Base-by-base conservation (phyloP, 257 asterid genomes). In the Solanum lycopersicoides region DNA sequence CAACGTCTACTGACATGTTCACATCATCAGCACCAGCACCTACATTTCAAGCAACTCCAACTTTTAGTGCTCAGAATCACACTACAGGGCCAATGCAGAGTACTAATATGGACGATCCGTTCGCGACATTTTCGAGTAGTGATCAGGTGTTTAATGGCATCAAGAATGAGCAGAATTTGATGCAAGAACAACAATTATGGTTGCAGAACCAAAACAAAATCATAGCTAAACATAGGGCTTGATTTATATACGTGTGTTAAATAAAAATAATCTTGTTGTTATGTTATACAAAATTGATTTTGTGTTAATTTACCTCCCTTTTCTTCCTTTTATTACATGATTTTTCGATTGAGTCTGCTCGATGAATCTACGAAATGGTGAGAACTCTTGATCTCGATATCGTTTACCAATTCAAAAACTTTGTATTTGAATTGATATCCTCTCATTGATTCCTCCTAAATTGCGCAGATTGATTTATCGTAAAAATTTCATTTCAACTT, bases 131-230 rank as follows among this genome's bases (percentile, higher is more conserved):
- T 88, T 72, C 89, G 12, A 89, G 69, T 50, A 82, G 89, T 25
- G 95, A 87, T 72, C 82, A 87, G 63, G 76, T 45, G 91, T 35
- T 85, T 45, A 83, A 89, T 86, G 86, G 87, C 75, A 82, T 50
- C n/a, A 35, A 25, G 90, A 90, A 92, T 89, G 92, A 90, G 53
- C 92, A 92, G 87, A 92, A 92, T 65, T 87, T 93, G 88, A 69
- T 89, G 87, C 94, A 86, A 10, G 93, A 95, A 77, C 96, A 93
- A 84, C 90, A 94, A 28, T 32, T 92, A 92, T 94, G 98, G 98
- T 90, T 95, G 91, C 96, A 93, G 84, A 91, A 95, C 88, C 97
- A 95, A 87, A 92, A 92, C 90, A 95, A 93, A 92, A 95, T 94
- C 71, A 89, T 94, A 83, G 95, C 92, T 35, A 95, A 94, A 90